These are phyloP conservation scores for Colletotrichum sp. DNA, from an alignment of 2,329 filamentous ascomycete genomes.

Conservation along the genomic window DNA sequence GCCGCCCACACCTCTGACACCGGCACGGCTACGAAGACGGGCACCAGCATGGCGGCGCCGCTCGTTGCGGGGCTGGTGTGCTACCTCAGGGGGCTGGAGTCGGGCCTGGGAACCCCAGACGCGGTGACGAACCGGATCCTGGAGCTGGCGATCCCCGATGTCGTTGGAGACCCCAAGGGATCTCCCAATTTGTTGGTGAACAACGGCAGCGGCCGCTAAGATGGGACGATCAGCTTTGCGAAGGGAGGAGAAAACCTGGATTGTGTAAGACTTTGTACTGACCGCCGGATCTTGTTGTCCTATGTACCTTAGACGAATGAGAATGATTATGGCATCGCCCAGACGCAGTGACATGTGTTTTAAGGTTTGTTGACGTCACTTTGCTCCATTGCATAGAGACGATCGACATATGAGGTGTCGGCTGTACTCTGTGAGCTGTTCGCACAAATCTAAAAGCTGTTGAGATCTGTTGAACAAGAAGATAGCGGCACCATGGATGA, in stretches of 20 bases:
- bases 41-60: conserved; percentile 67
- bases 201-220: conserved; percentile 41
- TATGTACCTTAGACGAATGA: neutral
- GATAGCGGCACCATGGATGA: accelerated
- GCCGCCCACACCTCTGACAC: conserved; percentile 47
- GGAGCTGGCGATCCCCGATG: conserved; percentile 42
- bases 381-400: neutral
- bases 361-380: neutral
- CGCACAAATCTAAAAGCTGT: neutral
- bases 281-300: neutral
- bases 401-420: neutral
- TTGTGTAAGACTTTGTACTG: neutral
- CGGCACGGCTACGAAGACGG: conserved; percentile 53
- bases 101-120: conserved; percentile 37
- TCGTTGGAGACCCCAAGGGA: conserved; percentile 36
- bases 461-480: neutral
- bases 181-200: conserved; percentile 52
- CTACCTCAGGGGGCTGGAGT: conserved; percentile 55
- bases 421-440: neutral
- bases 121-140: conserved; percentile 46
- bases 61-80: conserved; percentile 61
- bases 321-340: neutral
- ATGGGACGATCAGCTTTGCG: neutral
- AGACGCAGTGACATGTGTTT: neutral
- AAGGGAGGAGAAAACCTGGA: neutral